Conservation (phyloP, 1,284 basidiomycete species). For the Leccinum subspadiceum region DNA sequence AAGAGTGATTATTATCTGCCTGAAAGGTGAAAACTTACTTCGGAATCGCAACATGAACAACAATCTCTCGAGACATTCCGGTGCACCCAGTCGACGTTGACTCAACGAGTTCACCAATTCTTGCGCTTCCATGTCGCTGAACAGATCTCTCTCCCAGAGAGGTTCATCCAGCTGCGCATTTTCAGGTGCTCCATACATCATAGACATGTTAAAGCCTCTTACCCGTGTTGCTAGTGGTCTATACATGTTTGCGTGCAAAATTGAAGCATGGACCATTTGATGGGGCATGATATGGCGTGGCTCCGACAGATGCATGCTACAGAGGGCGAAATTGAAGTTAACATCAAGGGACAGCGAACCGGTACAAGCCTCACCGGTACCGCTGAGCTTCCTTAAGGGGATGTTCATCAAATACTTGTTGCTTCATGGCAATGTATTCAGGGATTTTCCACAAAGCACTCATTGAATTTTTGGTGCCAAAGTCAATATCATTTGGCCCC, state of each 20-base stretch:
- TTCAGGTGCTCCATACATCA: background rate
- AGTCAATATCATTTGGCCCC: too few species aligned
- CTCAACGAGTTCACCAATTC: background rate
- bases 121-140: background rate
- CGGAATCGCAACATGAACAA: background rate
- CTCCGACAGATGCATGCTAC: too few species aligned
- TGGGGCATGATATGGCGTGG: too few species aligned
- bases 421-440: too few species aligned
- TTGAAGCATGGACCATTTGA: too few species aligned
- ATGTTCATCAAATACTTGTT: too few species aligned
- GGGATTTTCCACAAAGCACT: too few species aligned
- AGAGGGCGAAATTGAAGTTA: background rate
- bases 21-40: background rate
- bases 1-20: background rate
- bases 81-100: background rate
- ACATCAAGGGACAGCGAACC: too few species aligned
- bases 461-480: too few species aligned
- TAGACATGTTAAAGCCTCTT: background rate
- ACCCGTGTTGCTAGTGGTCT: background rate
- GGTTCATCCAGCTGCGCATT: background rate
- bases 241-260: too few species aligned
- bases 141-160: background rate
- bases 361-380: too few species aligned
- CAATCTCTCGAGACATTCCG: background rate
- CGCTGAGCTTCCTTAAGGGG: too few species aligned